Percentiles rank a stretch among this genome's conserved stretches.
Evolutionary conservation across 73 alveolate species (phyloP).

Genomic region (Effrenium voratum): DNA sequence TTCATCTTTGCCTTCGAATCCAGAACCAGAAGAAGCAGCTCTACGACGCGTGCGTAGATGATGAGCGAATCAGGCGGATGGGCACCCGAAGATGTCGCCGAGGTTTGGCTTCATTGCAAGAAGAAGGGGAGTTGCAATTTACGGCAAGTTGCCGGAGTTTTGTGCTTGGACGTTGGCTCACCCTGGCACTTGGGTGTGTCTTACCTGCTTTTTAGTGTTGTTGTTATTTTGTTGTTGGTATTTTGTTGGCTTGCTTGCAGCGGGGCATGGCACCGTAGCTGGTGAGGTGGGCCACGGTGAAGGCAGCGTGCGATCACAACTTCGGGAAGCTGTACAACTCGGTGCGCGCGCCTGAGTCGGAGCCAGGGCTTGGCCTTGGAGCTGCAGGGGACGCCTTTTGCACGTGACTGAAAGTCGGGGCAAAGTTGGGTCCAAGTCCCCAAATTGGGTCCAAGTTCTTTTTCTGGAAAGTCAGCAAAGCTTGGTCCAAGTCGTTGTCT

Average conservation of each 20-base stretch:
- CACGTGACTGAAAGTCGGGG: too few species aligned
- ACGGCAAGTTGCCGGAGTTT: not conserved
- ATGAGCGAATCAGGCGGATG: conserved; percentile 5
- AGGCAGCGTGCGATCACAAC: conserved; percentile 35
- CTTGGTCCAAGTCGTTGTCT: not conserved
- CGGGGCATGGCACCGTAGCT: too few species aligned
- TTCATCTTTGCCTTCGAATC: not conserved
- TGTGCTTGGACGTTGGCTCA: not conserved
- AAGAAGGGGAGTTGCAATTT: too few species aligned
- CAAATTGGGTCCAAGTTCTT: not conserved
- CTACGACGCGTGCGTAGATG: conserved; percentile 71
- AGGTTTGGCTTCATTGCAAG: too few species aligned
- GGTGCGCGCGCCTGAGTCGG: not conserved
- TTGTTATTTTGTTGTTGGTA: too few species aligned
- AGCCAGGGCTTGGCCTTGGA: not conserved
- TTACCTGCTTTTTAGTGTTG: not conserved
- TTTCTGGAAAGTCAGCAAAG: not conserved
- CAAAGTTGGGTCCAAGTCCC: too few species aligned
- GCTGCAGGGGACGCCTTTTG: not conserved
- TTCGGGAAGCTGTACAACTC: conserved; percentile 20
- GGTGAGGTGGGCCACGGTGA: conserved; percentile 25
- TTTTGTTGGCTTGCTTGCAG: too few species aligned
- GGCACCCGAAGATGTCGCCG: too few species aligned
- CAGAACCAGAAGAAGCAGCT: conserved; percentile 83
- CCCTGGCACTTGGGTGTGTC: not conserved